Evolutionary conservation across 352 stramenopile genomes (phyloP), one percentile per base, ranked within the genome.

Genomic region (Globisporangium splendens): DNA sequence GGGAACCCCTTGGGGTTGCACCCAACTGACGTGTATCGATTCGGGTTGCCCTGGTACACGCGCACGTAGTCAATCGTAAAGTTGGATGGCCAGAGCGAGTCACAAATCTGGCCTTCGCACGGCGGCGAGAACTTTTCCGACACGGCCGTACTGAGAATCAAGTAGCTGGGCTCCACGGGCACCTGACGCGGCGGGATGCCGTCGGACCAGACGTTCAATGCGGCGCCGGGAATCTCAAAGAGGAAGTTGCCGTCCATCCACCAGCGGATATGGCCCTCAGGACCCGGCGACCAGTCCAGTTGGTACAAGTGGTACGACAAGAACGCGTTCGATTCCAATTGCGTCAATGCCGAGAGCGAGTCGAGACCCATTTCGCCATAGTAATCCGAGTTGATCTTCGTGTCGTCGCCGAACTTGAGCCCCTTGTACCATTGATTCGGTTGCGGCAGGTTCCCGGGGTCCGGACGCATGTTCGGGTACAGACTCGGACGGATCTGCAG

Each of bases 81-180:
- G 68, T 94, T 93, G 14, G 84, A 90, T 5, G 87, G 87, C 86
- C 86, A 96, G 18, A 94, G 39, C 44, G 94, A 98, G 68, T 98
- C 79, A 65, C 95, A 98, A 64, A 97, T 98, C 62, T 98, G 71
- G 22, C 86, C 83, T 6, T 83, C 66, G 57, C 95, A 98, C 44
- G 86, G 89, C 17, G 93, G 88, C 21, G 96, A 95, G 66, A 95
- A 95, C 49, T 98, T 98, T 31, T 96, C 96, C 2, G 95, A 98
- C 39, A 99, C 91, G 10, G 96, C 97, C 2, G 93, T 98, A 80
- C 98, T 99, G 46, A 99, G 77, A 82, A 99, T 98, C 47, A 99
- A 65, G 65, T 98, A 98, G 33, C 88, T 97, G 2, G 97, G 97
- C 72, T 99, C 97, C 48, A 96, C 89, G 0, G 97, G 96, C 50